Evolutionary conservation across 257 asterid genomes (phyloP).

Genomic region (Striga asiatica): DNA sequence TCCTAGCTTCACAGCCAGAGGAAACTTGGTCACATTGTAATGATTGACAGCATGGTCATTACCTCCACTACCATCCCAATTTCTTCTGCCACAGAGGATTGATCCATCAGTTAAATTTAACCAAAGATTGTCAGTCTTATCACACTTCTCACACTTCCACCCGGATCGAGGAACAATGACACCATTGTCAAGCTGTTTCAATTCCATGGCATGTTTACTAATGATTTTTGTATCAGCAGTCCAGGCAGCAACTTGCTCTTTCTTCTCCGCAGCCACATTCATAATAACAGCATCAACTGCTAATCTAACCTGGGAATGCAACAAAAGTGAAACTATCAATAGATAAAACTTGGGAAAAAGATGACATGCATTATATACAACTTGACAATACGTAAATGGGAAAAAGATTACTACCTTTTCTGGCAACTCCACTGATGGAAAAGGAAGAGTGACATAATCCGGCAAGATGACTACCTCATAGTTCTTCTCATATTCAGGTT

Average conservation of each 20-base stretch:
- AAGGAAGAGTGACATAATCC: slow-evolving; percentile 62
- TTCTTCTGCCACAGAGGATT: slow-evolving; percentile 81
- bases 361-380: neutral
- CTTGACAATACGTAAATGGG: neutral
- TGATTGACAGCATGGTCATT: slow-evolving; percentile 89
- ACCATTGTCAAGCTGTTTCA: slow-evolving; percentile 81
- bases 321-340: neutral
- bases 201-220: slow-evolving; percentile 72
- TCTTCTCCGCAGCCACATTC: slow-evolving; percentile 86
- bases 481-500: slow-evolving; percentile 64
- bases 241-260: slow-evolving; percentile 92
- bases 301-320: slow-evolving; percentile 60
- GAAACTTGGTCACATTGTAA: slow-evolving; percentile 49
- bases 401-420: slow-evolving; percentile 52
- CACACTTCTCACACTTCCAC: slow-evolving; percentile 91
- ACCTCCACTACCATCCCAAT: slow-evolving; percentile 97
- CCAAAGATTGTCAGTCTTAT: slow-evolving; percentile 94
- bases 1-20: slow-evolving; percentile 98
- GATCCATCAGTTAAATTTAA: slow-evolving; percentile 87
- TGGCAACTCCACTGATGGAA: slow-evolving; percentile 94
- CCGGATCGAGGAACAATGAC: slow-evolving; percentile 80
- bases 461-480: slow-evolving; percentile 71
- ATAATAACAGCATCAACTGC: slow-evolving; percentile 80
- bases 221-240: slow-evolving; percentile 66
- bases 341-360: neutral